Evolutionary conservation across 106 monocot species (phyloP).

Genomic region (Dendrobium officinale): DNA sequence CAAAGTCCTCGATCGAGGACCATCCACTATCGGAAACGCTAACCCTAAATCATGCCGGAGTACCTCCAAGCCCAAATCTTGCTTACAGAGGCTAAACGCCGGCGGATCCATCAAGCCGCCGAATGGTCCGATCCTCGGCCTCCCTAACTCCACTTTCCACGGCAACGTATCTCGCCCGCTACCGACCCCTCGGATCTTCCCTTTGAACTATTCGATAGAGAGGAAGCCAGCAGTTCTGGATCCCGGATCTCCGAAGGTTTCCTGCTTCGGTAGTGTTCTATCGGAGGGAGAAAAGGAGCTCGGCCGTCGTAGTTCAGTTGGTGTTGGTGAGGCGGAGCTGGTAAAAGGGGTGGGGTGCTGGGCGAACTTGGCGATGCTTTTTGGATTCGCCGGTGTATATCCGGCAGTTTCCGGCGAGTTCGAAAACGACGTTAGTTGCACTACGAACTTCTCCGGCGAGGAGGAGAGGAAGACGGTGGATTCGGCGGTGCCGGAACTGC

Average conservation of each 20-base stretch:
- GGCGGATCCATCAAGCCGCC: not conserved
- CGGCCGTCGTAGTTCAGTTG: not conserved
- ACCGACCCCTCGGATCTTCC: not conserved
- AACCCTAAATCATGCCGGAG: slow-evolving; percentile 55
- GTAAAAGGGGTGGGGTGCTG: slow-evolving; percentile 2
- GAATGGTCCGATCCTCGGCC: slow-evolving; percentile 52
- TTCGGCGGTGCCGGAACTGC: not conserved
- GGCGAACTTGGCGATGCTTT: not conserved
- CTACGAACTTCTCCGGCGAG: not conserved
- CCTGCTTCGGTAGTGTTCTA: slow-evolving; percentile 56
- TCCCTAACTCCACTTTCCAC: slow-evolving; percentile 40
- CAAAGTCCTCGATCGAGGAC: slow-evolving; percentile 33
- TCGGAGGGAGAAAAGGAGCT: slow-evolving; percentile 24
- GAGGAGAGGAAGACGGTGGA: not conserved
- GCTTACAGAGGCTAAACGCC: slow-evolving; percentile 15
- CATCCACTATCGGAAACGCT: slow-evolving; percentile 54
- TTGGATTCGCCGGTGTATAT: not conserved
- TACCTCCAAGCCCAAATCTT: slow-evolving; percentile 22
- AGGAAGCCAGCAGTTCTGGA: slow-evolving; percentile 14
- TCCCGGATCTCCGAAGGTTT: slow-evolving; percentile 62
- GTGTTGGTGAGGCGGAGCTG: not conserved
- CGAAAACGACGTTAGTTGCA: slow-evolving; percentile 1
- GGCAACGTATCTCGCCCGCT: slow-evolving; percentile 19
- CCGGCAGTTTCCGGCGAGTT: not conserved
- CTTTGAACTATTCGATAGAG: slow-evolving; percentile 29